Base-by-base conservation (phyloP, 2,329 filamentous ascomycete genomes). In the Pezicula rhizophila region DNA sequence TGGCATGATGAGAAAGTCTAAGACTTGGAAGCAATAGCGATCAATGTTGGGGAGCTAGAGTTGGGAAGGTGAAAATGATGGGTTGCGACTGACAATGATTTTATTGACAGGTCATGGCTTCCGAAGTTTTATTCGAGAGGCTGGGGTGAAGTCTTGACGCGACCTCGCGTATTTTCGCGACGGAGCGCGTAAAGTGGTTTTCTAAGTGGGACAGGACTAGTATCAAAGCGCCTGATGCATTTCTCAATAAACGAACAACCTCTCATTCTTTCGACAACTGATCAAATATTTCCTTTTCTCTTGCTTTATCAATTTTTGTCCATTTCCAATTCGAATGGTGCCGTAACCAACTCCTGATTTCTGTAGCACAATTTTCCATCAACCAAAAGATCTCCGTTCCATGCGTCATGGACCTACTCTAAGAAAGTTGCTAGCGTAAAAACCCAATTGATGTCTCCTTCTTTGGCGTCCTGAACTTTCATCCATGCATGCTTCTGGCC, bases 181-280 rank as follows among this genome's bases (percentile, higher is more conserved):
- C 28, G 7, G 11, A 31, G 28, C 59, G 60, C 55, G 60, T 62
- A 59, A 55, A 64, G 57, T 62, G 57, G 35, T 52, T 55, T 55
- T 51, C 18, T 37, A 33, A 8, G 26, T 4, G 28, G 28, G 28
- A 10, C 28, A 4, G 7, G 28, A 7, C 8, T 12, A 31, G 28
- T 12, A 31, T 31, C 28, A 31, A 31, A 31, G 28, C 28, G 28
- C 11, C 28, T 31, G 28, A 31, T 31, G 28, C 6, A 23, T 23
- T 23, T 23, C 23, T 23, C 23, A 5, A 23, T 23, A 23, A 23
- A 23, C 23, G 23, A 23, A 23, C 23, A 5, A 23, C 23, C 23
- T 23, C 23, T 23, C 23, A 23, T 38, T n/a, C 7, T 14, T 40
- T 8, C 23, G 23, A 23, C 17, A 11, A 18, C 17, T 31, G 28